These are phyloP conservation scores for Bombardia bombarda DNA, from an alignment of 495 filamentous ascomycete genomes.

Conservation along the genomic window DNA sequence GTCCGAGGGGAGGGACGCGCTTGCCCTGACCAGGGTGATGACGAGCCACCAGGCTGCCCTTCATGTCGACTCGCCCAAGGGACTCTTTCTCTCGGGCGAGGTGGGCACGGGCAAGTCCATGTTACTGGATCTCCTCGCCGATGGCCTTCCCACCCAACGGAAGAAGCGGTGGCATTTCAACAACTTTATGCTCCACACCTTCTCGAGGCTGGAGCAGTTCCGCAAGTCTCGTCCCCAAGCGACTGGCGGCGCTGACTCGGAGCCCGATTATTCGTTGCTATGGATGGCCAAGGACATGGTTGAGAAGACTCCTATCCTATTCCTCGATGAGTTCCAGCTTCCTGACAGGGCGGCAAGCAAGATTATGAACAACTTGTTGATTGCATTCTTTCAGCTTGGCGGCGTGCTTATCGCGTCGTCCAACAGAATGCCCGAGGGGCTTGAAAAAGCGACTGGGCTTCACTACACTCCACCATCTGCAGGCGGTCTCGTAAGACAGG, in stretches of 20 bases:
- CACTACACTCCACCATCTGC: conserved; percentile 45
- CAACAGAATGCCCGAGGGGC: conserved; percentile 66
- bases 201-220: conserved; percentile 54
- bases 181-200: conserved; percentile 64
- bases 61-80: conserved; percentile 52
- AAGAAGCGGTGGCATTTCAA: conserved; percentile 70
- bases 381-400: conserved; percentile 65
- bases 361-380: conserved; percentile 61
- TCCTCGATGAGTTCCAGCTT: conserved; percentile 68
- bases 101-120: conserved; percentile 67
- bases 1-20: conserved; percentile 33
- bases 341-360: conserved; percentile 62
- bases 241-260: conserved; percentile 26
- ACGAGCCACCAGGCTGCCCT: conserved; percentile 57
- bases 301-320: conserved; percentile 58
- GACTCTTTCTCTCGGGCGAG: conserved; percentile 60
- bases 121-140: conserved; percentile 61
- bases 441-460: conserved; percentile 58
- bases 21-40: conserved; percentile 51
- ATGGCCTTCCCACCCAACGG: conserved; percentile 54
- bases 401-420: conserved; percentile 65
- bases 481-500: conserved; percentile 41
- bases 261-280: conserved; percentile 53
- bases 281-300: conserved; percentile 61
- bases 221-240: conserved; percentile 30